Percentiles rank a stretch among this genome's conserved stretches.
phyloP scores from a whole-genome alignment of 2,329 filamentous ascomycete genomes.

The Venturia effusa region DNA sequence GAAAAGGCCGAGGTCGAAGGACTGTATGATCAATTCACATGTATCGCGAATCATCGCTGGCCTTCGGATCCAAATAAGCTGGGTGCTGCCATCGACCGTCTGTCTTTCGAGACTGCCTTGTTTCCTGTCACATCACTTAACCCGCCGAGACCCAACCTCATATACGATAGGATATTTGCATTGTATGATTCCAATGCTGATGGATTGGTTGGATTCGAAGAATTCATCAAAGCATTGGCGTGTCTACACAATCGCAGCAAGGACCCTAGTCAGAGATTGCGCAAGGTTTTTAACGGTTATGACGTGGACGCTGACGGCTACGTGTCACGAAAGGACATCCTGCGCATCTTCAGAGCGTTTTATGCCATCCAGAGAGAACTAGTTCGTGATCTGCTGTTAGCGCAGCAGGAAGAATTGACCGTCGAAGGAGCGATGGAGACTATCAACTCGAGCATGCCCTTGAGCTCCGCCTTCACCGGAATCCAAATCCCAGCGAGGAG shows the following conservation, averaged over 20 bases:
- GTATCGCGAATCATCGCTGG: constrained; percentile 74
- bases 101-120: constrained; percentile 85
- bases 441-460: constrained; percentile 33
- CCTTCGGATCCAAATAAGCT: constrained; percentile 68
- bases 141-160: constrained; percentile 71
- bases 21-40: constrained; percentile 94
- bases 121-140: constrained; percentile 73
- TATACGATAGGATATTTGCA: constrained; percentile 92
- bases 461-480: constrained; percentile 31
- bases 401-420: constrained; percentile 65
- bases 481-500: background rate
- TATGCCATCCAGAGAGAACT: constrained; percentile 86
- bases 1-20: constrained; percentile 84
- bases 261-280: background rate
- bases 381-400: constrained; percentile 65
- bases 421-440: constrained; percentile 36
- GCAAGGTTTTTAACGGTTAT: constrained; percentile 12
- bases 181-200: constrained; percentile 92
- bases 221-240: constrained; percentile 51
- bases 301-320: constrained; percentile 13
- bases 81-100: constrained; percentile 75
- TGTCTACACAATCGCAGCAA: constrained; percentile 6
- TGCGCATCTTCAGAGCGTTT: constrained; percentile 76
- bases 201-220: constrained; percentile 80
- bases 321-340: constrained; percentile 12